Evolutionary conservation across 257 asterid genomes (phyloP), one percentile per base, ranked within the genome.

Genomic region (Ehretia macrophylla): DNA sequence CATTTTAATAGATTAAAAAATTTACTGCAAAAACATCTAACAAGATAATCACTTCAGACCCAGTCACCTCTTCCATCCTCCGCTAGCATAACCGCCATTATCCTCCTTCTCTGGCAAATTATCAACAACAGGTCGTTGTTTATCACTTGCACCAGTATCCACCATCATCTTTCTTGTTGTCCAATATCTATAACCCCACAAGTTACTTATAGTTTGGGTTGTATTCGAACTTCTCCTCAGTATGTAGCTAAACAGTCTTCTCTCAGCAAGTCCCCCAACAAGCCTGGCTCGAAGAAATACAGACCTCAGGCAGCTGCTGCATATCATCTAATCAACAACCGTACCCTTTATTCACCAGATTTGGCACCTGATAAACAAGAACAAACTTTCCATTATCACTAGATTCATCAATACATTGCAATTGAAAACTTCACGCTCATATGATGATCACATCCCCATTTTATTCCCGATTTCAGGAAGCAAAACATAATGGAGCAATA

Each of bases 11-110:
- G 35, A 1, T 27, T 27, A 3, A 27, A 3, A 27, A 27, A 27
- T 27, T 27, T 27, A 27, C 35, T 6, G 6, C 3, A 6, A 3
- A 6, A 27, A 27, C 35, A 27, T 27, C 3, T 1, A 27, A 27
- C 35, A 27, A 27, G 6, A 27, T 27, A 1, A 27, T 27, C 35
- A 17, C 23, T 49, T n/a, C 16, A 49, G 54, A 49, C 20, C 39
- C 54, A 72, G 67, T 81, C 81, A 89, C 99, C 99, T 93, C 70
- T 86, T 89, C 97, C 97, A 93, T 73, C 90, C 99, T 59, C 99
- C 99, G 20, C 92, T 85, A 23, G 82, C 82, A 71, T 79, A 89
- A 68, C 96, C 86, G 48, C 89, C 76, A 51, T 76, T 85, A 44
- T 77, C 97, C 60, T 80, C 92, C 82, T 83, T 89, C 79, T 79